Percentiles rank a stretch among this genome's conserved stretches.
Evolutionary conservation across 169 alveolate genomes (phyloP).

Genomic region (Cryptosporidium sp.): DNA sequence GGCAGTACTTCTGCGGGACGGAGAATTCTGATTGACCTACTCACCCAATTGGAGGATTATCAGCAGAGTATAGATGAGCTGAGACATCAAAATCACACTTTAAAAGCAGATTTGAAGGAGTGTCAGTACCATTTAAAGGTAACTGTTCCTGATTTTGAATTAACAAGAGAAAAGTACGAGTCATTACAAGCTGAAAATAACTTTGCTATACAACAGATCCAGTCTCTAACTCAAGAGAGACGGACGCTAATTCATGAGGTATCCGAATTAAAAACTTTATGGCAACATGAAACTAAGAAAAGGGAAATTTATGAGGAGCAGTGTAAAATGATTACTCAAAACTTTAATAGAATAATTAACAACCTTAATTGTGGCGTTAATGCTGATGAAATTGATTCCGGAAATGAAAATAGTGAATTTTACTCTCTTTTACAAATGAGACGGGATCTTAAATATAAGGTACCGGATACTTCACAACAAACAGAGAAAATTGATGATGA

Average conservation of each 20-base stretch:
- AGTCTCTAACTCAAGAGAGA: constrained; percentile 61
- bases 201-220: constrained; percentile 47
- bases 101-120: constrained; percentile 43
- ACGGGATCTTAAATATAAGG: background rate
- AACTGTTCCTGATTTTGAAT: constrained; percentile 60
- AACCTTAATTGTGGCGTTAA: too few relatives aligned
- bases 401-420: constrained; percentile 5
- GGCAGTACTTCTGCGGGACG: background rate
- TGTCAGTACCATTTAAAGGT: constrained; percentile 43
- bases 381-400: background rate
- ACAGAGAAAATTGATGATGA: background rate
- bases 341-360: constrained; percentile 15
- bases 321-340: constrained; percentile 32
- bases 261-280: constrained; percentile 41
- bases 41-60: constrained; percentile 55
- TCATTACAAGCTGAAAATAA: constrained; percentile 56
- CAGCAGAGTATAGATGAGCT: constrained; percentile 32
- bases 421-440: background rate
- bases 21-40: constrained; percentile 29
- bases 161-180: constrained; percentile 45
- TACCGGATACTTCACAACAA: background rate
- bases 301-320: constrained; percentile 65
- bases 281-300: constrained; percentile 66
- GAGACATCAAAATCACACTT: background rate
- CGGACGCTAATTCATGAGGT: constrained; percentile 27